A percentile compares a stretch with the other conserved stretches of the same genome.
Evolutionary conservation across 148 eudicot species (phyloP).

Genomic region (Arctostaphylos glauca): DNA sequence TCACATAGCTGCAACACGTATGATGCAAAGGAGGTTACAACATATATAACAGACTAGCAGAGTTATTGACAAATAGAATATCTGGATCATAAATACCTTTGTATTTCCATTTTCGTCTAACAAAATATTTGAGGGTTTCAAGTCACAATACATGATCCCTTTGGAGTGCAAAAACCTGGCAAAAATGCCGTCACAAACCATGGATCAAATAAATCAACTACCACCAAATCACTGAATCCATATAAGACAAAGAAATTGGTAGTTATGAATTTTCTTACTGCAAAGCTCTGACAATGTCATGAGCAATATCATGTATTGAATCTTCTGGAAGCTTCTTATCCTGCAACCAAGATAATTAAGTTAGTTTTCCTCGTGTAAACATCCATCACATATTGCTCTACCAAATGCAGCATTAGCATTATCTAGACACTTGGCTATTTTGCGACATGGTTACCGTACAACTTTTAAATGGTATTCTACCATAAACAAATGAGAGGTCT

Average conservation of each 20-base stretch:
- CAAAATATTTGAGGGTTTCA: slow-evolving; percentile 92
- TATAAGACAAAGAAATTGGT: slow-evolving; percentile 8
- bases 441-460: not conserved
- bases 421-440: not conserved
- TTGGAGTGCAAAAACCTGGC: slow-evolving; percentile 86
- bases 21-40: slow-evolving; percentile 8
- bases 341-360: slow-evolving; percentile 36
- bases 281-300: slow-evolving; percentile 70
- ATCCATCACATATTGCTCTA: not conserved
- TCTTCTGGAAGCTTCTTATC: slow-evolving; percentile 95
- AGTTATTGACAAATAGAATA: not conserved
- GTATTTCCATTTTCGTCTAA: slow-evolving; percentile 92
- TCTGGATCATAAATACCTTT: slow-evolving; percentile 43
- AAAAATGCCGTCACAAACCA: slow-evolving; percentile 12
- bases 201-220: not conserved
- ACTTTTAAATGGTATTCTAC: not conserved
- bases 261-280: slow-evolving; percentile 49
- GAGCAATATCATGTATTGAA: slow-evolving; percentile 78
- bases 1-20: slow-evolving; percentile 71
- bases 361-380: not conserved
- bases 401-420: not conserved
- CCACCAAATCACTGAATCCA: not conserved
- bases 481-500: not conserved
- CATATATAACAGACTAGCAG: not conserved
- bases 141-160: slow-evolving; percentile 89